Conservation (phyloP, 2,329 filamentous ascomycete genomes). For the Leptographium wingfieldii region DNA sequence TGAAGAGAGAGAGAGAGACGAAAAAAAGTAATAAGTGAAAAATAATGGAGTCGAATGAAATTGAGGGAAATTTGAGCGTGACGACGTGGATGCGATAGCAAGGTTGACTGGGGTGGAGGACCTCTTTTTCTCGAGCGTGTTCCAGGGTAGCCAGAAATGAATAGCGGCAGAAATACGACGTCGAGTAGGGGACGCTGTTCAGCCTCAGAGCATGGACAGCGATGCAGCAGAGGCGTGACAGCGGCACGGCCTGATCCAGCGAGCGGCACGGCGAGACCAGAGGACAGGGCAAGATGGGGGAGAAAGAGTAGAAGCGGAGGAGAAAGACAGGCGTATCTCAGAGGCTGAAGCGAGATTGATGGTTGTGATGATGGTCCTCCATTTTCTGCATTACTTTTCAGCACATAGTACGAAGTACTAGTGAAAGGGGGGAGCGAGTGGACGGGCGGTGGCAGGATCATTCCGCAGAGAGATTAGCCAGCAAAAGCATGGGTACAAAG, state of each 20-base stretch:
- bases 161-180: neutral
- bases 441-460: neutral
- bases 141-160: conserved; percentile 1
- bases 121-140: neutral
- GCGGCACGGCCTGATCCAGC: neutral
- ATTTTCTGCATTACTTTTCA: too few species aligned
- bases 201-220: neutral
- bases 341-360: conserved; percentile 1
- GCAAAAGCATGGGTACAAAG: neutral
- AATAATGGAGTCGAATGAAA: conserved; percentile 1
- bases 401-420: neutral
- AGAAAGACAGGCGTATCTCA: neutral
- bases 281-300: neutral
- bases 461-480: neutral
- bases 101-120: neutral
- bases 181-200: neutral
- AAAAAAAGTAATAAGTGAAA: conserved; percentile 16
- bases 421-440: neutral
- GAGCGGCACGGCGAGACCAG: too few species aligned
- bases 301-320: neutral
- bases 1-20: neutral
- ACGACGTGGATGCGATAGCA: conserved; percentile 2
- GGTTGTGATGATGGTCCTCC: neutral
- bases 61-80: conserved; percentile 3
- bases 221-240: neutral